phyloP scores from a whole-genome alignment of 495 filamentous ascomycete genomes.

The Penicillium coprophilum region DNA sequence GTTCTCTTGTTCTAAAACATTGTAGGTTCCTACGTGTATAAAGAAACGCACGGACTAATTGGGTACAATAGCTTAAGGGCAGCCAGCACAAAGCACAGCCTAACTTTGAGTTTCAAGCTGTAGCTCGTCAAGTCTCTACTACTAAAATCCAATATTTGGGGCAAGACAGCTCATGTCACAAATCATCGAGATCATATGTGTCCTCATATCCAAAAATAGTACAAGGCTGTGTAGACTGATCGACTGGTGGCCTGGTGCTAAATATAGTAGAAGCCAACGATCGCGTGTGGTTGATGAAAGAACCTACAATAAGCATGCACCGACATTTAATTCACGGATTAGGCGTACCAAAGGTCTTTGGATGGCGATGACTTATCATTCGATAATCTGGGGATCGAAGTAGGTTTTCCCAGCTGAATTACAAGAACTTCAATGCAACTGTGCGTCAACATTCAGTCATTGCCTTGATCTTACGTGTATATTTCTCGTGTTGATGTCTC shows the following conservation, averaged over 20 bases:
- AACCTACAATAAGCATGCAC: neutral
- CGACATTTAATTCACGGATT: neutral
- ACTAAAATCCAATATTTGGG: neutral
- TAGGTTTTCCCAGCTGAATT: neutral
- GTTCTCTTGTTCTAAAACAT: neutral
- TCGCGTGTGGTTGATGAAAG: neutral
- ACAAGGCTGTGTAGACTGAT: neutral
- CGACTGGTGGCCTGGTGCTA: neutral
- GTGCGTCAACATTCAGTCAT: constrained; percentile 7
- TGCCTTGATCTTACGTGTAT: neutral
- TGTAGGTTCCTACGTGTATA: neutral
- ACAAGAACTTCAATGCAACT: neutral
- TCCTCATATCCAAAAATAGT: neutral
- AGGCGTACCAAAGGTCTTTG: neutral
- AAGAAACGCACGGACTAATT: neutral
- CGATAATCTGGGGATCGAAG: neutral
- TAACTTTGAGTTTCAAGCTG: neutral
- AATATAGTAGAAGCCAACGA: neutral
- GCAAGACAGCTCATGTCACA: neutral
- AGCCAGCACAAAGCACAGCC: neutral
- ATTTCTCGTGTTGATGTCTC: constrained; percentile 1
- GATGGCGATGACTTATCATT: neutral
- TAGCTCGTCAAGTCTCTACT: neutral
- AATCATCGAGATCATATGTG: neutral
- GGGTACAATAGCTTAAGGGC: neutral